These are phyloP conservation scores for Lachnum nothofagi DNA, from an alignment of 2,329 filamentous ascomycete species.

Conservation along the genomic window DNA sequence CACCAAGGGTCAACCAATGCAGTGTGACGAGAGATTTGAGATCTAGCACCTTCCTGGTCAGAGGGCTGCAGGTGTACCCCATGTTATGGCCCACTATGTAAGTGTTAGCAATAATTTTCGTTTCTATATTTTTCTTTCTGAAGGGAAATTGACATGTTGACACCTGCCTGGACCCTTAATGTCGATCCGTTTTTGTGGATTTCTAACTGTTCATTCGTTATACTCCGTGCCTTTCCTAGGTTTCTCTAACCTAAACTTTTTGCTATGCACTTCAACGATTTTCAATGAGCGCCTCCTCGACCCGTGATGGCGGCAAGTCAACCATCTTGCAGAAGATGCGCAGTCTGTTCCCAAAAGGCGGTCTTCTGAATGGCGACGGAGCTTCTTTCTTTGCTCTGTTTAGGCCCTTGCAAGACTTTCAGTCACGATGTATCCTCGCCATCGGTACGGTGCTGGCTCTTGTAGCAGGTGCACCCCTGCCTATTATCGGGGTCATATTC, in stretches of 20 bases:
- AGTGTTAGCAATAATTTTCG: neutral
- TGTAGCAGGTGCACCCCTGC: conserved; percentile 57
- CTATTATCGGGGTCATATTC: conserved; percentile 60
- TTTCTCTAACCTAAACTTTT: neutral
- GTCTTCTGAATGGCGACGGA: conserved; percentile 37
- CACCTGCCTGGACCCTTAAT: neutral
- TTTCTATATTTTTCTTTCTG: neutral
- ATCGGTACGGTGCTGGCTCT: conserved; percentile 44
- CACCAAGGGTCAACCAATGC: conserved; percentile 7
- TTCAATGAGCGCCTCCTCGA: conserved; percentile 11
- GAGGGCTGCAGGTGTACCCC: neutral
- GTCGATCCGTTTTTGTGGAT: neutral
- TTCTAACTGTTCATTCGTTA: neutral
- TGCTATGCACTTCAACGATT: conserved; percentile 1
- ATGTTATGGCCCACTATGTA: neutral
- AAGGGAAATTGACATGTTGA: neutral
- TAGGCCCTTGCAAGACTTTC: conserved; percentile 38
- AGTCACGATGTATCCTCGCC: conserved; percentile 34
- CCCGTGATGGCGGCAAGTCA: conserved; percentile 9
- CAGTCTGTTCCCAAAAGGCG: conserved; percentile 33
- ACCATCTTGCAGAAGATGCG: conserved; percentile 9
- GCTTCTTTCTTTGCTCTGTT: conserved; percentile 47
- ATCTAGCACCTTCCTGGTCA: neutral
- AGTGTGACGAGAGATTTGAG: conserved; percentile 9
- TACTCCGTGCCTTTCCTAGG: neutral